Conservation (phyloP, 371 early-diverging fungal genomes). For the Apophysomyces sp. region DNA sequence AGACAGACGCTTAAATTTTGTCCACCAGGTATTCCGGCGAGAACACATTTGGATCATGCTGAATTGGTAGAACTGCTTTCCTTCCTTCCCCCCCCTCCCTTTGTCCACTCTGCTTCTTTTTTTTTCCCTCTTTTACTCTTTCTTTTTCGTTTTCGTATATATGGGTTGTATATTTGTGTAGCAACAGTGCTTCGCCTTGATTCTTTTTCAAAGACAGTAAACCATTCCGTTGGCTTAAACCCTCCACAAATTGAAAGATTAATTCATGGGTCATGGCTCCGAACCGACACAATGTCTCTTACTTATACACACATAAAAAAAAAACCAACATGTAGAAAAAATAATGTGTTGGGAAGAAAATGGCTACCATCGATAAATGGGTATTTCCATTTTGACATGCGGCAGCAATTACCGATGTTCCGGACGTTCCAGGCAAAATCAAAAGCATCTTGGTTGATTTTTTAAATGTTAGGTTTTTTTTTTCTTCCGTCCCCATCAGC, state of each 20-base stretch:
- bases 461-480: not conserved
- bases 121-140: not conserved
- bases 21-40: conserved; percentile 72
- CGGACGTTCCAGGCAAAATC: not conserved
- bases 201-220: not conserved
- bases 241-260: not conserved
- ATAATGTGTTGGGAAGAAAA: no score
- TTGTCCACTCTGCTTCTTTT: conserved; percentile 2
- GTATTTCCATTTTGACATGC: not conserved
- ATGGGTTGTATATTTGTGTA: not conserved
- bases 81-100: not conserved
- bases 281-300: no score
- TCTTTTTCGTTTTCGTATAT: conserved; percentile 2
- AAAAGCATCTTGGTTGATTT: not conserved
- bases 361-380: not conserved
- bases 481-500: not conserved
- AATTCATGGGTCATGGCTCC: not conserved
- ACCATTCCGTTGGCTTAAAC: not conserved
- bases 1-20: not conserved
- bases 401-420: not conserved
- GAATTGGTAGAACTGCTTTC: not conserved
- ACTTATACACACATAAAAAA: no score
- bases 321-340: not conserved
- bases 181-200: not conserved
- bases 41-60: conserved; percentile 72